Evolutionary conservation across 2,329 filamentous ascomycete genomes (phyloP), one percentile per base, ranked within the genome.

Genomic region (Xylaria sp.): DNA sequence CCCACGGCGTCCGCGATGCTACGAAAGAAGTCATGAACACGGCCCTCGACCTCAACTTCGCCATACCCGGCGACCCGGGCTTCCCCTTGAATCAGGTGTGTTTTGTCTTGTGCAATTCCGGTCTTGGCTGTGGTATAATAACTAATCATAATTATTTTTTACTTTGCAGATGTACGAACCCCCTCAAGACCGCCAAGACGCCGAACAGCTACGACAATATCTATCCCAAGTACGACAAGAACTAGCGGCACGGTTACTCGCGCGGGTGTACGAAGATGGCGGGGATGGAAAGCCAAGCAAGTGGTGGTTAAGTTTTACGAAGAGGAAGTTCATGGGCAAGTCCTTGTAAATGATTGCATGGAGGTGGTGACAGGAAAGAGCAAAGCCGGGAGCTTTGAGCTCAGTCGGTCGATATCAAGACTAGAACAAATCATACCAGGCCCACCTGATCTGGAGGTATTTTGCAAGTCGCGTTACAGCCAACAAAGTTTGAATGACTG

Each of bases 321-420:
- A 98, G 90, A 91, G 96, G 84, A 98, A 98, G 89, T 99, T 99
- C 80, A 98, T 99, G 96, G 94, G 94, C 81, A 98, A 98, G 89
- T 88, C 89, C 74, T 84, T 96, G 83, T 94, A 86, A 15, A 23
- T 44, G 34, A 20, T 4, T 18, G 9, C 12, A 9, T 32, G 37
- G 18, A 34, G 23, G 28, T 18, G 28, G 25, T 32, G 25, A 10
- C 12, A 15, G 23, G 5, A 57, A 20, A 63, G 28, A 54, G 50
- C 5, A n/a, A 44, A 18, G 13, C 44, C 15, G 0, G 32, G 37
- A 32, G n/a, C 48, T 37, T 6, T 18, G 28, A 48, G 3, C 20
- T 7, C n/a, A 34, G 37, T 66, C 63, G 59, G 59, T 37, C 63
- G 59, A 63, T 37, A 63, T 59, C 37, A 58, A 48, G 50, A 60